These are phyloP conservation scores for Neoscytalidium dimidiatum DNA, from an alignment of 2,329 filamentous ascomycete species.

Conservation along the genomic window DNA sequence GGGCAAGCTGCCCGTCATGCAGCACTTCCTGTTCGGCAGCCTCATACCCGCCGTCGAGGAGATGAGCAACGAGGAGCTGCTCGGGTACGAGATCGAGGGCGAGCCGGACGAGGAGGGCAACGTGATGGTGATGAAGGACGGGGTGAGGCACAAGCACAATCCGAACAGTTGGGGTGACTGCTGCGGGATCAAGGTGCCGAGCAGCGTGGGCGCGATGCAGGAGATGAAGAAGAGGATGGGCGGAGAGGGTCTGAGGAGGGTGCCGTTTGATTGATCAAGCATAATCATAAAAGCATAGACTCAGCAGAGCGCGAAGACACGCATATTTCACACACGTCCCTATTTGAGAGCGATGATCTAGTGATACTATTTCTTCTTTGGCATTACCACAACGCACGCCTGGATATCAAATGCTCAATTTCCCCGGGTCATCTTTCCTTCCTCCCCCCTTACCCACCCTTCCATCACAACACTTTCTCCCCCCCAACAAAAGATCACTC, in stretches of 20 bases:
- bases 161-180: slow-evolving; percentile 83
- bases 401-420: slow-evolving; percentile 19
- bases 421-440: not conserved
- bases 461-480: not conserved
- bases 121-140: slow-evolving; percentile 64
- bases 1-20: slow-evolving; percentile 94
- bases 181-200: slow-evolving; percentile 96
- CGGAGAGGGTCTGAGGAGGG: slow-evolving; percentile 66
- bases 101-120: slow-evolving; percentile 56
- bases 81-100: slow-evolving; percentile 44
- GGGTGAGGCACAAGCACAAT: slow-evolving; percentile 70
- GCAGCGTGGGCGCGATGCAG: slow-evolving; percentile 85
- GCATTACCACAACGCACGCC: not conserved
- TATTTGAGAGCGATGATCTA: not conserved
- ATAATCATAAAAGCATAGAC: not conserved
- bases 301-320: too few species aligned
- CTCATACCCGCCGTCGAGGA: slow-evolving; percentile 77
- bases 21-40: slow-evolving; percentile 93
- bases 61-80: slow-evolving; percentile 69
- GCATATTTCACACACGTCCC: too few species aligned
- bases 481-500: too few species aligned
- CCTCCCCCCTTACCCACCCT: not conserved
- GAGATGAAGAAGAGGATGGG: slow-evolving; percentile 77
- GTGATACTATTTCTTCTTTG: not conserved
- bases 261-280: slow-evolving; percentile 71